These are phyloP conservation scores for Trichocladium antarcticum DNA, from an alignment of 495 filamentous ascomycete genomes.

Conservation along the genomic window DNA sequence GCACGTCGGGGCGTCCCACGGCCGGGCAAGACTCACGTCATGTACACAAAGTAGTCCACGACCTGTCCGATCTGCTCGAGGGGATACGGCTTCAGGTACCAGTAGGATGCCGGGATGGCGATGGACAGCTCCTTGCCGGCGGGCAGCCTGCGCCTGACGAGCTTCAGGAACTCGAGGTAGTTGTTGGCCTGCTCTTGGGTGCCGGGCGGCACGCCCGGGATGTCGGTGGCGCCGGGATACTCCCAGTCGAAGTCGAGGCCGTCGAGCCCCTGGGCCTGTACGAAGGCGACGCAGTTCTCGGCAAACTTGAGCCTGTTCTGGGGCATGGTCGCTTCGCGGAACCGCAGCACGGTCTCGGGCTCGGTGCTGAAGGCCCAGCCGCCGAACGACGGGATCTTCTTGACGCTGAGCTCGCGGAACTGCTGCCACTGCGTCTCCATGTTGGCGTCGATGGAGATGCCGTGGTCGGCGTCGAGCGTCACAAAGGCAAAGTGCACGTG, in stretches of 20 bases:
- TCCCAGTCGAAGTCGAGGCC: constrained; percentile 35
- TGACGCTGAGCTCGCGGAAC: constrained; percentile 18
- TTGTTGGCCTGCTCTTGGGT: constrained; percentile 10
- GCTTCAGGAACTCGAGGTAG: constrained; percentile 17
- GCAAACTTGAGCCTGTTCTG: constrained; percentile 19
- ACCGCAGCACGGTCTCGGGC: constrained; percentile 14
- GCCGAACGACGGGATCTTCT: constrained; percentile 30
- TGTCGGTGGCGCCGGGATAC: constrained; percentile 4
- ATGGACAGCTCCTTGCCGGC: constrained; percentile 16
- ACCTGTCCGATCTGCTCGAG: constrained; percentile 12
- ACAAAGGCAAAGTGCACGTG: constrained; percentile 24
- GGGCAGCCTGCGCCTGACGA: constrained; percentile 11
- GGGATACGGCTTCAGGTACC: constrained; percentile 11
- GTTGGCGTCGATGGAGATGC: constrained; percentile 4
- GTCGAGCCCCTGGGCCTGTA: constrained; percentile 25
- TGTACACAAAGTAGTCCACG: constrained; percentile 25
- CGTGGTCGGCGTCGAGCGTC: constrained; percentile 9
- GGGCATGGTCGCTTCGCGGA: constrained; percentile 15
- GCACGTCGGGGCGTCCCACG: constrained; percentile 1
- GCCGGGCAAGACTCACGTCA: constrained; percentile 26
- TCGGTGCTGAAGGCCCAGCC: constrained; percentile 25
- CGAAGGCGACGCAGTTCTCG: constrained; percentile 20
- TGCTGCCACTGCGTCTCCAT: constrained; percentile 12
- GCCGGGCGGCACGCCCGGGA: neutral
- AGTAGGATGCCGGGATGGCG: constrained; percentile 14